Percentiles rank a stretch among this genome's conserved stretches.
Evolutionary conservation across 2,329 filamentous ascomycete genomes (phyloP).

Genomic region (Phaeoacremonium minimum): DNA sequence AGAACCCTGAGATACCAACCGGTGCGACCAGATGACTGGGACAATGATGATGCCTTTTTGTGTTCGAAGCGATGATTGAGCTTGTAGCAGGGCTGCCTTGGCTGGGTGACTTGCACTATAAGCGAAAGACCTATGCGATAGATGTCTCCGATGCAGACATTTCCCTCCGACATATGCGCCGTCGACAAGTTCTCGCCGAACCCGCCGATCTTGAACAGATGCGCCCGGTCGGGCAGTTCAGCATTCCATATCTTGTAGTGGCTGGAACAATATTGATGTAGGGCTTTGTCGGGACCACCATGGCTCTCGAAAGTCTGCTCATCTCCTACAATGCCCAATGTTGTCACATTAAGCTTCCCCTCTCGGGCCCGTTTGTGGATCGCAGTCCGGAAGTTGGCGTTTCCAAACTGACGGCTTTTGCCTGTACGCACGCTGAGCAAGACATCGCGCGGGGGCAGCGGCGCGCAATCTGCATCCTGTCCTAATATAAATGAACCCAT

Average conservation of each 20-base stretch:
- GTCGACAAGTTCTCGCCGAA: conserved; percentile 1
- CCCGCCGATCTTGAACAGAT: background rate
- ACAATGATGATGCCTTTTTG: background rate
- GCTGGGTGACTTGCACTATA: conserved; percentile 1
- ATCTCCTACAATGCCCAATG: too few species aligned
- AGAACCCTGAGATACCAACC: conserved; percentile 1
- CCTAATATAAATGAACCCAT: too few species aligned
- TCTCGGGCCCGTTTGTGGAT: too few species aligned
- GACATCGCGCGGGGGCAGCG: too few species aligned
- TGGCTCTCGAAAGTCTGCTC: too few species aligned
- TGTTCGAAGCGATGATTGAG: background rate
- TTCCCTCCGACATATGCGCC: background rate
- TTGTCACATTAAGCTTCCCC: too few species aligned
- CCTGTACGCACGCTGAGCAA: too few species aligned
- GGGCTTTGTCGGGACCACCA: conserved; percentile 1
- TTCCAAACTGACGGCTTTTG: too few species aligned
- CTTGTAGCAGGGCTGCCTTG: conserved; percentile 1
- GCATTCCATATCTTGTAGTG: background rate
- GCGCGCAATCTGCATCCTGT: too few species aligned
- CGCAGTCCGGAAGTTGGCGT: too few species aligned
- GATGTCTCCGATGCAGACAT: conserved; percentile 1
- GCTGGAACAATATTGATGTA: background rate
- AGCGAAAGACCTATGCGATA: background rate
- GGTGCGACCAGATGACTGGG: background rate
- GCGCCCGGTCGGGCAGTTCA: background rate